Evolutionary conservation across 805 yeast species (phyloP), one percentile per base, ranked within the genome.

Genomic region (Lipomyces sp.): DNA sequence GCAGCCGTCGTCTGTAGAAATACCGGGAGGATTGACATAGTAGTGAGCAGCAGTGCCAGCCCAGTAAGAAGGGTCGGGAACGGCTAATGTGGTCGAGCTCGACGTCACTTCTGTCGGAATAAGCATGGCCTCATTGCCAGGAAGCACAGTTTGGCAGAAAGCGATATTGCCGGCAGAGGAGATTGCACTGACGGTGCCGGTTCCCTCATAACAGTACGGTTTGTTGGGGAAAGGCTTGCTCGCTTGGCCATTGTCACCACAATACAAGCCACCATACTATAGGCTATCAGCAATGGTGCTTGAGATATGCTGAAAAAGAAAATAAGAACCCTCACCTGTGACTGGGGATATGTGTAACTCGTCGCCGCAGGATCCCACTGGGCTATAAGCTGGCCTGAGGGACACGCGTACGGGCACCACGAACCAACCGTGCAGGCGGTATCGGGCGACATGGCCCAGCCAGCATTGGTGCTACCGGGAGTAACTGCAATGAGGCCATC

Each of bases 121-220:
- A 76, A 91, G 82, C 97, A 92, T 92, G 72, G 92, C 96, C 80
- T 92, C 97, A 77, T 91, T 90, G 72, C 97, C 97, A 32, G 97
- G 97, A 64, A 92, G 82, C 5, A 92, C 97, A 7, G 97, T 92
- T 80, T 92, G 97, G 77, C 97, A 92, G 78, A 92, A 86, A 6
- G 97, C 93, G 70, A 91, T 92, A 4, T 79, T 67, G 53, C 82
- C 82, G 18, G 89, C 87, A 10, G 76, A 73, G 80, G 90, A 90
- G 64, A 81, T 74, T 2, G 85, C 90, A 39, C 77, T 73, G n/a
- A 90, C 87, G 18, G 94, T 85, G 45, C 91, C 94, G 70, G 85
- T 84, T 64, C 97, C 97, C 64, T 88, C 87, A 69, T 84, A 84
- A 79, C 97, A 92, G 80, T 86, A 88, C 50, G 78, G 85, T 63